These are phyloP conservation scores for Knoxdaviesia proteae DNA, from an alignment of 2,329 filamentous ascomycete species.

Conservation along the genomic window DNA sequence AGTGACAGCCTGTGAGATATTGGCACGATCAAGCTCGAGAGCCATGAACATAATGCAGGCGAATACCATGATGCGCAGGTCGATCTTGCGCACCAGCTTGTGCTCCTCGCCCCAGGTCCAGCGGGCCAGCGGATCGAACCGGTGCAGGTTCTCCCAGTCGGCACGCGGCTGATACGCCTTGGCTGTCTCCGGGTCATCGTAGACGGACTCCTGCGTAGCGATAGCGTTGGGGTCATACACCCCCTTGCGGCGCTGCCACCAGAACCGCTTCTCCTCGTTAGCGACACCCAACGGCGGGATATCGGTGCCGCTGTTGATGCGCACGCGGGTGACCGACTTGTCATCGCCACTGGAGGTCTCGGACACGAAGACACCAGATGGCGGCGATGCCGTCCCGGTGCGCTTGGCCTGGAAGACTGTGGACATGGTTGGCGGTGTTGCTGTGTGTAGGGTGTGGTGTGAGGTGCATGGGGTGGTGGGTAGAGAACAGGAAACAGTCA, in stretches of 20 bases:
- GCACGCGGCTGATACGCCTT: conserved; percentile 14
- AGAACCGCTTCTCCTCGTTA: conserved; percentile 11
- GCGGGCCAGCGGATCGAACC: conserved; percentile 23
- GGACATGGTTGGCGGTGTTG: background rate
- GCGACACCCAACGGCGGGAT: conserved; percentile 12
- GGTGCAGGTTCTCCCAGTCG: conserved; percentile 19
- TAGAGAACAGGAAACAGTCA: too few relatives aligned
- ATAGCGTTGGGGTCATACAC: conserved; percentile 9
- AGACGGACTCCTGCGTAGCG: conserved; percentile 17
- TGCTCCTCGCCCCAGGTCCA: conserved; percentile 21
- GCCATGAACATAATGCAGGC: conserved; percentile 19
- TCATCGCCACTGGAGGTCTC: conserved; percentile 9
- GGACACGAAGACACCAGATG: conserved; percentile 10
- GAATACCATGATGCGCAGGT: conserved; percentile 23
- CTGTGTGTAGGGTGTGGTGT: too few relatives aligned
- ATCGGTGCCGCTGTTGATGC: background rate
- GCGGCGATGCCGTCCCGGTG: too few relatives aligned
- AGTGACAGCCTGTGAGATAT: conserved; percentile 23
- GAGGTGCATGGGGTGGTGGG: too few relatives aligned
- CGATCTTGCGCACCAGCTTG: conserved; percentile 17
- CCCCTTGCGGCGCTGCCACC: conserved; percentile 11
- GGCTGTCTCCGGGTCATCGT: conserved; percentile 15
- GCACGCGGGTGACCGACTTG: background rate
- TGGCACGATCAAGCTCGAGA: conserved; percentile 27
- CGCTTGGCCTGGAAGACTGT: background rate